phyloP scores from a whole-genome alignment of 345 rosid species.

The Eucalyptus polybractea region DNA sequence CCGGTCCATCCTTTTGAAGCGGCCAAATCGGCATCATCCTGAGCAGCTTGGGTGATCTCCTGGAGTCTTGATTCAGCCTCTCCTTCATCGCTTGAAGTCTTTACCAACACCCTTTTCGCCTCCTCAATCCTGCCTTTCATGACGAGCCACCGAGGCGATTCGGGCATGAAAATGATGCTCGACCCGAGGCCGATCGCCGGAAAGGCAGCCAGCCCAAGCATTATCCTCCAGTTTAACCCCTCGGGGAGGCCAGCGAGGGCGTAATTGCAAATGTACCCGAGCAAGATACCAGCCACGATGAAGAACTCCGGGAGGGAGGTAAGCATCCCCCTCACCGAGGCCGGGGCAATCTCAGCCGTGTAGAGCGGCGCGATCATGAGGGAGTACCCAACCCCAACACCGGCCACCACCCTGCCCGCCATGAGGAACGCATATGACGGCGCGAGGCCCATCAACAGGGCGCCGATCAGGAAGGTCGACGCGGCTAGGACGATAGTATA shows the following conservation, averaged over 20 bases:
- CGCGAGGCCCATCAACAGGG: constrained; percentile 48
- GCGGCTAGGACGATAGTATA: constrained; percentile 47
- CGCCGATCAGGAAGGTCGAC: constrained; percentile 33
- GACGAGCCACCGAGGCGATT: constrained; percentile 59
- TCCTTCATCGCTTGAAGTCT: constrained; percentile 19
- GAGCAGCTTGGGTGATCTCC: constrained; percentile 22
- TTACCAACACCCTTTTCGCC: constrained; percentile 23
- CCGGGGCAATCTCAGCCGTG: constrained; percentile 44
- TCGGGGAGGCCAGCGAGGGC: constrained; percentile 21
- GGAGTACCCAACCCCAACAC: constrained; percentile 54
- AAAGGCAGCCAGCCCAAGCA: constrained; percentile 39
- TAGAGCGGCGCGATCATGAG: constrained; percentile 71
- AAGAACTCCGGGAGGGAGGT: constrained; percentile 63
- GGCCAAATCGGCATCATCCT: not conserved
- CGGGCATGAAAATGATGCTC: constrained; percentile 38
- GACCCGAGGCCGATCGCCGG: constrained; percentile 28
- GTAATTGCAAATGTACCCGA: constrained; percentile 42
- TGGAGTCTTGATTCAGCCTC: constrained; percentile 27
- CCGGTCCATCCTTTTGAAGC: constrained; percentile 1
- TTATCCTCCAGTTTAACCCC: constrained; percentile 41
- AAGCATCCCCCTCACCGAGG: constrained; percentile 37
- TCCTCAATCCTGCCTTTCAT: constrained; percentile 33
- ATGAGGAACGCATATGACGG: constrained; percentile 31
- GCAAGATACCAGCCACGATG: constrained; percentile 35
- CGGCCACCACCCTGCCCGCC: constrained; percentile 46